Evolutionary conservation across 169 alveolate species (phyloP), one percentile per base, ranked within the genome.

Genomic region (Plasmodium billcollinsi): DNA sequence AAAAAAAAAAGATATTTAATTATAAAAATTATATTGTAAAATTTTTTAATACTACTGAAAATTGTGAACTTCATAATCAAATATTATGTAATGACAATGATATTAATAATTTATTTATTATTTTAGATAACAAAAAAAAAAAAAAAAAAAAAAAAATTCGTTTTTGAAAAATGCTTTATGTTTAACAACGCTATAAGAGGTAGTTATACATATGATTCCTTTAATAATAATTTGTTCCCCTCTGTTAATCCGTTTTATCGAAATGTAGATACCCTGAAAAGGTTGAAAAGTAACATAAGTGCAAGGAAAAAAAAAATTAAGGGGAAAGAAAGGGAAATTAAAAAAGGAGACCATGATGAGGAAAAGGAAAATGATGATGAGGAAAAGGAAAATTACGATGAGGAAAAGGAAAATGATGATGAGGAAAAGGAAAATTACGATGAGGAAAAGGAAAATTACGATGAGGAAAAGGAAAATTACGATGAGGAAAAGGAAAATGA

Each of bases 161-260:
- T n/a, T 50, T 80, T 80, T 56, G 83, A 67, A 54, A 80, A 54
- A 47, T 47, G 11, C 58, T 80, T 43, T 47, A 33, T 80, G 2
- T 80, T 80, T 71, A 76, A 69, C 2, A 58, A 80, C 14, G 9
- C 67, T 26, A 61, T 80, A 45, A 24, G 24, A 12, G 29, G 39
- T 11, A 47, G 56, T 45, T 80, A 20, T 26, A 52, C 12, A 15
- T 80, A 80, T 67, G 83, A 80, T 14, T 54, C 65, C 2, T 47
- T 61, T 18, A 59, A 62, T 58, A 65, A 67, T 20, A 71, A 80
- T 47, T 62, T 80, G 9, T 80, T 80, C 15, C 21, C 73, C 24
- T 15, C 24, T 59, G 33, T 80, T n/a, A 80, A 80, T 70, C 90
- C 73, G 9, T 59, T 61, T 11, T 45, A 67, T 62, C 65, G 56